These are phyloP conservation scores for Knoxdaviesia proteae DNA, from an alignment of 2,329 filamentous ascomycete genomes.

Conservation along the genomic window DNA sequence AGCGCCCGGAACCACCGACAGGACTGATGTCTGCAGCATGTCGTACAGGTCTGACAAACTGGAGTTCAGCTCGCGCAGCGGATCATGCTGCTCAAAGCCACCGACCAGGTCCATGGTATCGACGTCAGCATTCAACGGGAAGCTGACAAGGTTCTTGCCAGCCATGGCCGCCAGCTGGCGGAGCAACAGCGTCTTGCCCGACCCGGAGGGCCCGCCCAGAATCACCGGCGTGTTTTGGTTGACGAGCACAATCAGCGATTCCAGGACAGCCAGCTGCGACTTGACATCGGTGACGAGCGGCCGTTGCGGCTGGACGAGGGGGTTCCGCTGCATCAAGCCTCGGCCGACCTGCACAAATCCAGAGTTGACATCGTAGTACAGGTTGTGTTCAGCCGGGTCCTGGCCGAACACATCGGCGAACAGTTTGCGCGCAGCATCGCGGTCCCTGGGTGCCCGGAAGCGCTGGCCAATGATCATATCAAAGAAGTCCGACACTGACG, in stretches of 20 bases:
- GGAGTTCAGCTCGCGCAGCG: slow-evolving; percentile 48
- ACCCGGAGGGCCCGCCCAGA: slow-evolving; percentile 64
- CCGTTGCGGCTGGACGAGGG: slow-evolving; percentile 25
- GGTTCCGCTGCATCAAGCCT: slow-evolving; percentile 44
- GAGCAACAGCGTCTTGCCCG: slow-evolving; percentile 68
- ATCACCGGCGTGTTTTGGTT: slow-evolving; percentile 79
- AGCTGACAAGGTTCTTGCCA: slow-evolving; percentile 58
- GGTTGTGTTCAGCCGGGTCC: slow-evolving; percentile 33
- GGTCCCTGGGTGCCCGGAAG: slow-evolving; percentile 56
- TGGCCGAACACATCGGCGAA: slow-evolving; percentile 44
- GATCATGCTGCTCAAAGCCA: slow-evolving; percentile 87
- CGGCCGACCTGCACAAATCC: slow-evolving; percentile 60
- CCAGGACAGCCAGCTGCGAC: slow-evolving; percentile 47
- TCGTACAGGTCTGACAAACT: slow-evolving; percentile 25
- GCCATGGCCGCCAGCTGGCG: slow-evolving; percentile 59
- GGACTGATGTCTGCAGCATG: slow-evolving; percentile 28
- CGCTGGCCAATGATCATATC: slow-evolving; percentile 70
- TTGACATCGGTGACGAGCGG: slow-evolving; percentile 29
- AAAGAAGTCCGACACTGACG: slow-evolving; percentile 50
- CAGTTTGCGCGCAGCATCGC: slow-evolving; percentile 39
- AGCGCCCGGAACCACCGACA: slow-evolving; percentile 24
- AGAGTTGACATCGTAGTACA: slow-evolving; percentile 49
- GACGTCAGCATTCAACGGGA: slow-evolving; percentile 83
- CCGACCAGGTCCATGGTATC: slow-evolving; percentile 95
- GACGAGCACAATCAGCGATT: slow-evolving; percentile 73